A percentile compares a stretch with the other conserved stretches of the same genome.
Conservation (phyloP, 768 basidiomycete genomes). For the Pilatotrama ljubarskyi region DNA sequence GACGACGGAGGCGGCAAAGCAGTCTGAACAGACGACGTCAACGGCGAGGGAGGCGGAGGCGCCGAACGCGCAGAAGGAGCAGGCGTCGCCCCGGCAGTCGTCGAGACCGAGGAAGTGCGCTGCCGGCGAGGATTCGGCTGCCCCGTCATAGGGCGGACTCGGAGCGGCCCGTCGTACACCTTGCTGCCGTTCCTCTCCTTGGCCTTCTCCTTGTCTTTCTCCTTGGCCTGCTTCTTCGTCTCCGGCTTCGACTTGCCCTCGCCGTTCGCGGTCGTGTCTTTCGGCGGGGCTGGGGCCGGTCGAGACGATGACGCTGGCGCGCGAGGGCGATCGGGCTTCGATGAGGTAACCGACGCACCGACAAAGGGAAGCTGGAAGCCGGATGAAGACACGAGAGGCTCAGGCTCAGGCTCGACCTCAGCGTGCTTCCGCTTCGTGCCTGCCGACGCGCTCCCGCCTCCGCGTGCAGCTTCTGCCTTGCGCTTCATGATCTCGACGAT, state of each 20-base stretch:
- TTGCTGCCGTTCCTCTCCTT: constrained; percentile 40
- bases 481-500: constrained; percentile 42
- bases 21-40: background rate
- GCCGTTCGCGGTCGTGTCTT: constrained; percentile 10
- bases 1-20: background rate
- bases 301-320: constrained; percentile 7
- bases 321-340: constrained; percentile 19
- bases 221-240: constrained; percentile 24
- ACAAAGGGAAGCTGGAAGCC: constrained; percentile 48
- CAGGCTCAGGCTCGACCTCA: constrained; percentile 41
- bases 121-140: constrained; percentile 17
- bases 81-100: constrained; percentile 8
- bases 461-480: constrained; percentile 40
- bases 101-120: constrained; percentile 21
- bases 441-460: constrained; percentile 23
- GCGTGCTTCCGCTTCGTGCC: constrained; percentile 47
- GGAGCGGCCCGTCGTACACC: constrained; percentile 49
- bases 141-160: constrained; percentile 42
- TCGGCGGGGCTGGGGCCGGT: constrained; percentile 9
- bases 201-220: constrained; percentile 30
- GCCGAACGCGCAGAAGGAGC: background rate
- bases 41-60: constrained; percentile 3
- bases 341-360: constrained; percentile 35
- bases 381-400: constrained; percentile 21
- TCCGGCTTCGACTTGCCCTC: constrained; percentile 17